phyloP scores from a whole-genome alignment of 1,139 yeast species.

The Suhomyces chickasaworum region DNA sequence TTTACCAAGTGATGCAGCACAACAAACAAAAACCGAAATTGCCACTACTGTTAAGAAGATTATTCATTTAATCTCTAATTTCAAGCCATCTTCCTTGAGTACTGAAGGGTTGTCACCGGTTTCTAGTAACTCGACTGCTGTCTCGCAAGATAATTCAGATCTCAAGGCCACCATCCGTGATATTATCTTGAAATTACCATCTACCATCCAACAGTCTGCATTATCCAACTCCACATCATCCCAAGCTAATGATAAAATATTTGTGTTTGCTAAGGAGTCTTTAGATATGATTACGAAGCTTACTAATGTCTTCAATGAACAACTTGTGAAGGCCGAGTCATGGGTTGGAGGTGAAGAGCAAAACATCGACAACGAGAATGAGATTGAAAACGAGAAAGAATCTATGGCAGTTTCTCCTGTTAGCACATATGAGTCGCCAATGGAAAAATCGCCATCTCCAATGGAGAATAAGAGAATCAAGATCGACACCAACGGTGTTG shows the following conservation, averaged over 20 bases:
- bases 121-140: constrained; percentile 10
- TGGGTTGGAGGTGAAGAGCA: constrained; percentile 65
- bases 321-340: constrained; percentile 77
- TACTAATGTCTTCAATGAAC: constrained; percentile 80
- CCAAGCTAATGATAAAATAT: constrained; percentile 62
- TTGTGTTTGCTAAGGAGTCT: constrained; percentile 85
- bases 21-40: constrained; percentile 74
- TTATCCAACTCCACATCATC: constrained; percentile 25
- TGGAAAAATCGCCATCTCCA: constrained; percentile 10
- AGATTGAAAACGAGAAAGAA: constrained; percentile 2
- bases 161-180: constrained; percentile 76
- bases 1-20: constrained; percentile 26
- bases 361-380: too few species aligned
- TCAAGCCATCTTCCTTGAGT: constrained; percentile 68
- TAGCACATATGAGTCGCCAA: constrained; percentile 1
- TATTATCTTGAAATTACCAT: constrained; percentile 72
- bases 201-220: constrained; percentile 36
- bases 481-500: constrained; percentile 6
- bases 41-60: constrained; percentile 87
- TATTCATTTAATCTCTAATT: constrained; percentile 80
- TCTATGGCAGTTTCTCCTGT: background rate
- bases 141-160: constrained; percentile 17
- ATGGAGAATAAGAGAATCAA: constrained; percentile 16
- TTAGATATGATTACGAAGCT: constrained; percentile 84
- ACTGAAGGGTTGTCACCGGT: constrained; percentile 18